Evolutionary conservation across 495 filamentous ascomycete genomes (phyloP), one percentile per base, ranked within the genome.

Genomic region (Podospora conica): DNA sequence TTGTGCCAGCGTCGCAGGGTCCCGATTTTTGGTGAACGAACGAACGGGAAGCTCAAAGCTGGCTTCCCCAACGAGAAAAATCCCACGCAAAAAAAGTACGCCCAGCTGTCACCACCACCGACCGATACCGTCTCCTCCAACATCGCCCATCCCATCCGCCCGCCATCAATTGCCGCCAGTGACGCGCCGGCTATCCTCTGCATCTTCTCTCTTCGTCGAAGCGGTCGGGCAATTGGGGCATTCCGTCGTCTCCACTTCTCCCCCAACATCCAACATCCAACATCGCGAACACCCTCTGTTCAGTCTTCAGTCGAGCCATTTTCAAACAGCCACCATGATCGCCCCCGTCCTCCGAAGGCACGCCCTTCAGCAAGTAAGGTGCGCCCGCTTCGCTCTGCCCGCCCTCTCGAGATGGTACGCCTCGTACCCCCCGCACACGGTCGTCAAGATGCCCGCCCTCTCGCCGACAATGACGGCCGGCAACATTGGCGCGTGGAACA

Each of bases 401-500:
- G 79, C 76, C 69, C 76, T 85, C 25, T 79, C 81, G 73, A 80
- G 84, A 84, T 85, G 83, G 74, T 86, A 85, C 72, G 83, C 84
- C 67, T 83, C 83, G 27, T 99, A 91, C 81, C 96, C 96, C 66
- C 87, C 93, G 54, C 95, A 99, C 80, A 92, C 89, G 63, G 83
- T 98, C 77, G 87, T 99, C 79, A 94, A 86, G 84, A 99, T 99
- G 96, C 96, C 96, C 53, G 96, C 96, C 64, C 81, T 99, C 74
- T 98, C 96, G 55, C 96, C 96, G 31, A 99, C 96, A 60, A 99
- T 99, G 96, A 91, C 89, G 48, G 83, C 90, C 58, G 96, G 96
- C 70, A 97, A 96, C 80, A 96, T 99, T 79, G 96, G 96, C 67
- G 84, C 90, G 61, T 99, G 96, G 96, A 90, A 97, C 81, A 98